phyloP scores from a whole-genome alignment of 2,329 filamentous ascomycete genomes.

The Xylariaceae sp. region DNA sequence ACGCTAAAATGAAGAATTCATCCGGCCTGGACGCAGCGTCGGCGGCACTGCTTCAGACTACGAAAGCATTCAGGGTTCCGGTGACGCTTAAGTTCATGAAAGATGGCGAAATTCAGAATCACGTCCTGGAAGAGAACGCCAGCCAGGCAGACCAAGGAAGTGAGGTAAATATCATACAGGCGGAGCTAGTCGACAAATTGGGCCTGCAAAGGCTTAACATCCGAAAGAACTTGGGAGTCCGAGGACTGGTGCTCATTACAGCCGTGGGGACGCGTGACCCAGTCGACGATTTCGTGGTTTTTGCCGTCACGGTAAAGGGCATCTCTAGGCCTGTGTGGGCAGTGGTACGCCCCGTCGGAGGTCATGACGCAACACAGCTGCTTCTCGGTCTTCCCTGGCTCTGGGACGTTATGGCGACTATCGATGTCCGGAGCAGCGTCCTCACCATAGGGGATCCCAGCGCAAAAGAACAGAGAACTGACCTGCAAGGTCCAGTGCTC shows the following conservation, averaged over 20 bases:
- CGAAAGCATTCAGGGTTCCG: background rate
- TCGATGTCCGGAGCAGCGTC: background rate
- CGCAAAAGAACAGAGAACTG: background rate
- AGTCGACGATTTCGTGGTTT: background rate
- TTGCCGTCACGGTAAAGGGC: background rate
- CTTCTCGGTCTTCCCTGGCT: background rate
- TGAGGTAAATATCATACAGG: background rate
- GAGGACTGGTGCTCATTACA: background rate
- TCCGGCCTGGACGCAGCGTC: background rate
- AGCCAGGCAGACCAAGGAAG: background rate
- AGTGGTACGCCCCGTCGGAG: background rate
- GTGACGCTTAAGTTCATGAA: background rate
- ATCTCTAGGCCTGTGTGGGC: background rate
- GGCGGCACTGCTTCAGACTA: background rate
- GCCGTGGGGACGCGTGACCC: background rate
- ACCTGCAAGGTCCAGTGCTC: background rate
- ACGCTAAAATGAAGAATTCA: background rate
- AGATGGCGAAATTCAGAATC: background rate
- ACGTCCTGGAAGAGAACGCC: too few species aligned
- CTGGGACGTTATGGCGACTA: background rate
- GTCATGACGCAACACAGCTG: background rate
- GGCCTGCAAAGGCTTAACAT: background rate
- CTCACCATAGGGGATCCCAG: background rate
- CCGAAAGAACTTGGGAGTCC: background rate
- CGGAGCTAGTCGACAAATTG: background rate